Evolutionary conservation across 2,329 filamentous ascomycete genomes (phyloP).

Genomic region (Verticillium nubilum): DNA sequence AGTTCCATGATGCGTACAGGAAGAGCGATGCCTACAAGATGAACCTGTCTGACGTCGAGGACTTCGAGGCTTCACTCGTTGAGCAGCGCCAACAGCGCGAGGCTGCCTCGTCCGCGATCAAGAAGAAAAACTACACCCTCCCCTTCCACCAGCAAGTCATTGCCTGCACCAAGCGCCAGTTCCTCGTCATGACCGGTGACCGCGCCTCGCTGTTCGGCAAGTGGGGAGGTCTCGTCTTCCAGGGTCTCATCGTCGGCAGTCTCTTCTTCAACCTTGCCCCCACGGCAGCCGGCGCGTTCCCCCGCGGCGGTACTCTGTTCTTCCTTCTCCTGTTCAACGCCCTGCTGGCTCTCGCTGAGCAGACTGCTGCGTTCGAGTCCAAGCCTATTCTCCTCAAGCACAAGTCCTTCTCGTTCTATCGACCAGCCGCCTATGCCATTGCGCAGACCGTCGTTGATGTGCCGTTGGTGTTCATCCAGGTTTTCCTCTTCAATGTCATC

Average conservation of each 20-base stretch:
- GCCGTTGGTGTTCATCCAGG: constrained; percentile 52
- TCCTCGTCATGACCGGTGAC: constrained; percentile 27
- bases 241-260: constrained; percentile 24
- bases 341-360: constrained; percentile 54
- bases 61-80: constrained; percentile 50
- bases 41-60: constrained; percentile 40
- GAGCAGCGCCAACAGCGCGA: constrained; percentile 31
- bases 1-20: constrained; percentile 50
- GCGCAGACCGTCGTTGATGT: constrained; percentile 33
- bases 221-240: constrained; percentile 26
- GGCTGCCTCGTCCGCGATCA: constrained; percentile 27
- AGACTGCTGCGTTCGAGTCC: constrained; percentile 54
- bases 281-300: constrained; percentile 46
- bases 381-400: constrained; percentile 66
- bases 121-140: constrained; percentile 47
- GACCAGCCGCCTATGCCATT: constrained; percentile 50
- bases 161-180: constrained; percentile 33
- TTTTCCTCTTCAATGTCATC: constrained; percentile 52
- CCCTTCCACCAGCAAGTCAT: constrained; percentile 43
- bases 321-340: constrained; percentile 59
- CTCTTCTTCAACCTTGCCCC: constrained; percentile 23
- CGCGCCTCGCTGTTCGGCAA: constrained; percentile 25
- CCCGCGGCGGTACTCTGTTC: constrained; percentile 56
- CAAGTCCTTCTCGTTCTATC: constrained; percentile 65
- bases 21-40: constrained; percentile 37